Evolutionary conservation across 2,329 filamentous ascomycete genomes (phyloP), one percentile per base, ranked within the genome.

Genomic region (Paraphaeosphaeria minitans): DNA sequence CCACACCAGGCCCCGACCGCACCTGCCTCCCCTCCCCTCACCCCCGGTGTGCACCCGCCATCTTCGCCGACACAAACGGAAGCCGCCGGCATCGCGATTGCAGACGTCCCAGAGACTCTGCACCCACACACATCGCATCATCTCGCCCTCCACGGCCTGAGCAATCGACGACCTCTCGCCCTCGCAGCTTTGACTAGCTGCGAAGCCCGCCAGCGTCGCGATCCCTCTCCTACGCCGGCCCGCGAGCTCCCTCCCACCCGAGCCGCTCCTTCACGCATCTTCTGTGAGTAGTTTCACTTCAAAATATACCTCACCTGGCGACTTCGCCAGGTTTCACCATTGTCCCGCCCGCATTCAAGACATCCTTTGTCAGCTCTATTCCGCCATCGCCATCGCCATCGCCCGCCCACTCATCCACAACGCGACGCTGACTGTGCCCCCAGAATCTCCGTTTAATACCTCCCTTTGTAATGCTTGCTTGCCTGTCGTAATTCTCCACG

Each of bases 381-480:
- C 43, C 39, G 33, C 47, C 54, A 43, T 50, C 31, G 37, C 48
- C n/a, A 33, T 37, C 39, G 33, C 47, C 54, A 43, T 16, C 33
- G 12, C 16, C 2, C 21, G 10, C 37, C 22, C 43, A 29, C 43
- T 19, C 27, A 41, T 43, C 33, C 49, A 16, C 35, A 53, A 56
- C 41, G 37, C 37, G n/a, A 29, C 9, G 33, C 55, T 57, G 51
- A 46, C 51, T n/a, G 22, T 41, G 42, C 42, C 41, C 24, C 29
- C 46, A 55, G 27, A 47, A 33, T 50, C 47, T 35, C 66, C 59
- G 56, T 65, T 63, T 68, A 66, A 67, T 72, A 69, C 63, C 65
- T 62, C 65, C 70, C 68, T 69, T 77, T 76, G 74, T 81, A 79
- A 82, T 81, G 79, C 72, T 62, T 69, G 64, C 66, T 60, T 71